Evolutionary conservation across 2,329 filamentous ascomycete species (phyloP), one percentile per base, ranked within the genome.

Genomic region (Teratosphaeriaceae sp.): DNA sequence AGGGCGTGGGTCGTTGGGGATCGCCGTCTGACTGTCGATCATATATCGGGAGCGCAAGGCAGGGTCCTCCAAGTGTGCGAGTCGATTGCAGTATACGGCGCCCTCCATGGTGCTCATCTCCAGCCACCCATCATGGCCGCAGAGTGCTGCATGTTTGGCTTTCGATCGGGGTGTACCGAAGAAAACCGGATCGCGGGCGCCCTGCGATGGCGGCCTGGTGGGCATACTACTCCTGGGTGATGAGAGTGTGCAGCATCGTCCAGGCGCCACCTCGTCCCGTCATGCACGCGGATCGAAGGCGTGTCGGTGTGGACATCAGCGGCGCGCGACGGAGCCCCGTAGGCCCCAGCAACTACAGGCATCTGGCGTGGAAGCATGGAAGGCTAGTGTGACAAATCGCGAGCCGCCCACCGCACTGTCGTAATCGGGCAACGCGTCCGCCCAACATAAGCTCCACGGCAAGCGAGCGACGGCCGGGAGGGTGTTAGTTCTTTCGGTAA

Each of bases 241-340:
- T n/a, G 31, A 5, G 9, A 34, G 31, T 34, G 6, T 19, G 31
- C 31, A 5, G 9, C 31, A 34, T 34, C n/a, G 20, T 20, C 18
- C 15, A 13, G 31, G n/a, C 31, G 31, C 31, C 31, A 19, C 31
- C 31, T 34, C 31, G 31, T 18, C 24, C 19, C 38, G 38, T 40
- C 21, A 27, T 40, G n/a, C 23, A 26, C 18, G 5, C 13, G 23
- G 18, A 9, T 34, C 31, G 26, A 5, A 13, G 23, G 15, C 23
- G 30, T 20, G 38, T 26, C 24, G 38, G 38, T 30, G 38, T 29
- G 24, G 23, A 30, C 30, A 24, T 40, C 22, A 40, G 38, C 9
- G 8, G 37, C 20, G 20, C 16, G 9, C 8, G n/a, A 11, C 6
- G 18, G 4, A 34, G 31, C 18, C 18, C 31, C 15, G 20, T 26